These are phyloP conservation scores for Antrodiella citrinella DNA, from an alignment of 768 basidiomycete species.

Conservation along the genomic window DNA sequence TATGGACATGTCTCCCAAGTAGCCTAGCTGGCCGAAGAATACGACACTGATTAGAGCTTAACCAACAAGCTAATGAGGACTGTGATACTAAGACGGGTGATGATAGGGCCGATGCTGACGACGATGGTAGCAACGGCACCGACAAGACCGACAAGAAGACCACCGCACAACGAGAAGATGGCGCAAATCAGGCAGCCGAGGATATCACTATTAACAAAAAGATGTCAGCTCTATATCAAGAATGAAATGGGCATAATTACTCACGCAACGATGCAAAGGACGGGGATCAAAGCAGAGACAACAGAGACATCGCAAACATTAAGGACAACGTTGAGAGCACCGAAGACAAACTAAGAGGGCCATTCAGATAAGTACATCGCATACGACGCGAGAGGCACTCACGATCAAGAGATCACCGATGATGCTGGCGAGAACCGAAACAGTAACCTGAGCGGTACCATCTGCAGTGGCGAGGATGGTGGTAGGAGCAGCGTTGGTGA, in stretches of 20 bases:
- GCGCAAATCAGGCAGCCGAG: constrained; percentile 16
- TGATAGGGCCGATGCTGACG: constrained; percentile 11
- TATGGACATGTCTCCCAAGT: background rate
- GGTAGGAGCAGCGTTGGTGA: constrained; percentile 16
- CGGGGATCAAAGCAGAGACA: constrained; percentile 11
- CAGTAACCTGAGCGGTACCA: constrained; percentile 18
- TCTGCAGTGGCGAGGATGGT: constrained; percentile 20
- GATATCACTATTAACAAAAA: constrained; percentile 11
- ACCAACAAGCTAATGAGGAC: constrained; percentile 20
- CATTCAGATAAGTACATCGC: background rate
- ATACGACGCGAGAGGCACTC: constrained; percentile 2
- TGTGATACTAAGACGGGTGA: constrained; percentile 17
- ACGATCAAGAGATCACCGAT: constrained; percentile 20
- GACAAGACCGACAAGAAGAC: constrained; percentile 19
- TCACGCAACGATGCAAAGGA: constrained; percentile 20
- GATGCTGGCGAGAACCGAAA: constrained; percentile 18
- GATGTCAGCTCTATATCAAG: background rate
- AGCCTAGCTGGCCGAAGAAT: background rate
- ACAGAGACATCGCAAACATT: constrained; percentile 9
- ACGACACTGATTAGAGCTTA: constrained; percentile 3
- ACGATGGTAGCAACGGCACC: constrained; percentile 17
- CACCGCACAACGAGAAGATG: constrained; percentile 16
- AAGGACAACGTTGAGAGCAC: constrained; percentile 19
- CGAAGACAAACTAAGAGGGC: constrained; percentile 20
- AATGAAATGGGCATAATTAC: background rate